Evolutionary conservation across 2,329 filamentous ascomycete species (phyloP).

Genomic region (Blastomyces silverae): DNA sequence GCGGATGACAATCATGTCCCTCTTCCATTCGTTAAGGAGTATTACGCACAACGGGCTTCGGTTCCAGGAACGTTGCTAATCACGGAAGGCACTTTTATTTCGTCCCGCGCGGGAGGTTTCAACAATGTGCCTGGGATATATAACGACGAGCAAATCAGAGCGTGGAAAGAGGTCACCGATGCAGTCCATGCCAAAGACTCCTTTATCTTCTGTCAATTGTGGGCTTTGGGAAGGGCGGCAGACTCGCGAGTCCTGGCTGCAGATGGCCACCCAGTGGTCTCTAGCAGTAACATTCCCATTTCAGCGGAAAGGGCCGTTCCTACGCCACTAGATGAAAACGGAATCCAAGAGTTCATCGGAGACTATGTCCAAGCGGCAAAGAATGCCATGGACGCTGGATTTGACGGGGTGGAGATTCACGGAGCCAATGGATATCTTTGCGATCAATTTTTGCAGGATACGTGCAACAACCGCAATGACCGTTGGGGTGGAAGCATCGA

Average conservation of each 20-base stretch:
- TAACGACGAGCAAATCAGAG: constrained; percentile 49
- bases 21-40: constrained; percentile 41
- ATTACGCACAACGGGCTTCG: constrained; percentile 50
- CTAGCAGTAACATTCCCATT: constrained; percentile 38
- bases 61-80: constrained; percentile 53
- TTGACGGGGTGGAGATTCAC: constrained; percentile 48
- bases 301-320: constrained; percentile 32
- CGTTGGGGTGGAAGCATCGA: constrained; percentile 47
- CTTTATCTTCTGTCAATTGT: constrained; percentile 58
- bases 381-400: constrained; percentile 51
- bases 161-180: constrained; percentile 56
- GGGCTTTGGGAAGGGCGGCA: constrained; percentile 54
- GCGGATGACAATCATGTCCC: constrained; percentile 46
- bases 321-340: constrained; percentile 32
- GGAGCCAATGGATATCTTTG: constrained; percentile 47
- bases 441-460: constrained; percentile 47
- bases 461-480: constrained; percentile 45
- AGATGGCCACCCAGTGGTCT: constrained; percentile 27
- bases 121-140: constrained; percentile 54
- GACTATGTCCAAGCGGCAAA: constrained; percentile 43
- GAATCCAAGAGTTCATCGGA: constrained; percentile 39
- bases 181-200: constrained; percentile 57
- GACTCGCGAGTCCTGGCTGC: constrained; percentile 28
- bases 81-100: constrained; percentile 52
- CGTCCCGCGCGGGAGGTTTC: constrained; percentile 42